These are phyloP conservation scores for Plectosphaerella sp. DNA, from an alignment of 2,329 filamentous ascomycete species.

Conservation along the genomic window DNA sequence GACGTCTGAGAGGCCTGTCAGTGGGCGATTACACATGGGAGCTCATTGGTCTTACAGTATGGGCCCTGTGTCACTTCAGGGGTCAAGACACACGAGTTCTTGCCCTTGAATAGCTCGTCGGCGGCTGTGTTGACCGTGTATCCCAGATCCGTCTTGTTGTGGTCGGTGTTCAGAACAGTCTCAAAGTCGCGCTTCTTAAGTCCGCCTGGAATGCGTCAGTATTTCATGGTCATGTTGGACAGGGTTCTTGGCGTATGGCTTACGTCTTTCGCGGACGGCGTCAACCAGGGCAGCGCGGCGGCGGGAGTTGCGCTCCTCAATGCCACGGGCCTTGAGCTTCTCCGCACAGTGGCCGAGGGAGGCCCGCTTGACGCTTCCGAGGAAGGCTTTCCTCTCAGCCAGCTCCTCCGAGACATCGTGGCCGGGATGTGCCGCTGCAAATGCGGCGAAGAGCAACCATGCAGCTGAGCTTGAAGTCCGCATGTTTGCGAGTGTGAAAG, in stretches of 20 bases:
- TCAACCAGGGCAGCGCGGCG: slow-evolving; percentile 37
- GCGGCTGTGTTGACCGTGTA: slow-evolving; percentile 23
- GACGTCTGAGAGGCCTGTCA: slow-evolving; percentile 17
- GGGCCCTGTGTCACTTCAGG: slow-evolving; percentile 44
- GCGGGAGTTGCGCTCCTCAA: slow-evolving; percentile 35
- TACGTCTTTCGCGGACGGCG: slow-evolving; percentile 34
- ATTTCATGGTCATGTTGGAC: not conserved
- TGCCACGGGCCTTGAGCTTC: slow-evolving; percentile 40
- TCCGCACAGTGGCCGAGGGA: slow-evolving; percentile 41
- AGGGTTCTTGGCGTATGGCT: not conserved
- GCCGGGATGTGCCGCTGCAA: slow-evolving; percentile 38
- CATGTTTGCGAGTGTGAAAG: not conserved
- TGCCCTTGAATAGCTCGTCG: slow-evolving; percentile 26
- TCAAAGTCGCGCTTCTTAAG: slow-evolving; percentile 24
- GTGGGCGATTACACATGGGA: not conserved
- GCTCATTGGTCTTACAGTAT: slow-evolving; percentile 27
- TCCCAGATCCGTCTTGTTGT: slow-evolving; percentile 25
- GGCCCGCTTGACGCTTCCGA: slow-evolving; percentile 31
- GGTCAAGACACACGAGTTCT: slow-evolving; percentile 37
- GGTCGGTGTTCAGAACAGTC: slow-evolving; percentile 23
- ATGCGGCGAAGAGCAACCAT: not conserved
- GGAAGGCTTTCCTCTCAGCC: slow-evolving; percentile 41
- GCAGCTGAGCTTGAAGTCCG: not conserved
- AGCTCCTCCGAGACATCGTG: slow-evolving; percentile 44
- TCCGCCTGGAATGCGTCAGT: slow-evolving; percentile 10